Evolutionary conservation across 2,329 filamentous ascomycete species (phyloP).

Genomic region (Colletotrichum nymphaeae): DNA sequence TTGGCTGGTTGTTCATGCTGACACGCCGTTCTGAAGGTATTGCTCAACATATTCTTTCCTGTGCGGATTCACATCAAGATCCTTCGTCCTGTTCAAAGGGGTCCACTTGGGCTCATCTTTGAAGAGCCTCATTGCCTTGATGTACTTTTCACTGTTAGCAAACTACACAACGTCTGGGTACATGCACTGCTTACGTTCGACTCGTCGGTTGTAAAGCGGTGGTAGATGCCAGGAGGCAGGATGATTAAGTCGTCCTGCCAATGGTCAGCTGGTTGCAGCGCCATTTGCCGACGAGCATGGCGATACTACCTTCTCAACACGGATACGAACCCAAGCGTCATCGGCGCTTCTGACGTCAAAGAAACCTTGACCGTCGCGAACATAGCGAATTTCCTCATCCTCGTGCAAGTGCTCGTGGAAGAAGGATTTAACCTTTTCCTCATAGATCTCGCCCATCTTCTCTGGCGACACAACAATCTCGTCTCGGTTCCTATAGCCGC

Average conservation of each 20-base stretch:
- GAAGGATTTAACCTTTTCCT: constrained; percentile 93
- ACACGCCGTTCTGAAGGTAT: constrained; percentile 42
- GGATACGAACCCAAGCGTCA: constrained; percentile 91
- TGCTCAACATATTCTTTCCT: constrained; percentile 80
- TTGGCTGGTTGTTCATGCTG: neutral
- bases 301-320: constrained; percentile 74
- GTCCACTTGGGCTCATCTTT: constrained; percentile 99
- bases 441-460: constrained; percentile 87
- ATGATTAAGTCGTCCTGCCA: constrained; percentile 85
- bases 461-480: constrained; percentile 89
- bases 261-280: neutral
- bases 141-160: constrained; percentile 71
- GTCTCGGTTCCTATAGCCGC: constrained; percentile 94
- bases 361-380: constrained; percentile 87
- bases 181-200: constrained; percentile 76
- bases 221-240: constrained; percentile 94
- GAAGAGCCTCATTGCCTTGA: constrained; percentile 96
- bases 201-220: constrained; percentile 95
- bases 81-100: constrained; percentile 81
- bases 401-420: constrained; percentile 97
- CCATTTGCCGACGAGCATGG: neutral
- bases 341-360: constrained; percentile 89
- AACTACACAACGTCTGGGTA: neutral
- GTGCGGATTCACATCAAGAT: constrained; percentile 83
- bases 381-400: constrained; percentile 98